Base-by-base conservation (phyloP, 176 grass and related monocot genomes). In the Ensete ventricosum region DNA sequence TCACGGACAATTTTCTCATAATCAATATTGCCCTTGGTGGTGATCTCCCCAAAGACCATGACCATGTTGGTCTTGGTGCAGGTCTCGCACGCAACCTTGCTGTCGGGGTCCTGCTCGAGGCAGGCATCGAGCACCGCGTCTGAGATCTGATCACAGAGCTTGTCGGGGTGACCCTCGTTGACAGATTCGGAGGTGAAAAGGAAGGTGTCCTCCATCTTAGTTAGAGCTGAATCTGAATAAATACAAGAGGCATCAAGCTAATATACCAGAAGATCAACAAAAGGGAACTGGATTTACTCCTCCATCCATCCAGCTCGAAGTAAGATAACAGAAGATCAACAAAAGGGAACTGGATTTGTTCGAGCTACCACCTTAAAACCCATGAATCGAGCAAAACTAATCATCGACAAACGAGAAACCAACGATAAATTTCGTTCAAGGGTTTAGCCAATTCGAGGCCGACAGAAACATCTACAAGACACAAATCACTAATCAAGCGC, bases 21-120 rank as follows among this genome's bases (percentile, higher is more conserved):
- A 11, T 65, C 22, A 25, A 65, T 65, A 25, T 65, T 11, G 23
- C 63, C 63, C 63, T 65, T 65, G 63, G 63, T 65, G 23, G 63
- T 65, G 23, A 65, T 65, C 63, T 65, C 63, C 13, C 63, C 63
- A 25, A 65, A 65, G 2, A 65, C 63, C 63, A 65, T 65, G 21
- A 65, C 63, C 63, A 65, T 65, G 63, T 65, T 65, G 63, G 63
- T 65, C 63, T 65, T 65, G 21, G 63, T 25, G 23, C 63, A 65
- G n/a, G 63, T 65, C 63, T 65, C 63, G 11, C 63, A 65, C 13
- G 63, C 63, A 13, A 65, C 63, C 63, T 65, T 65, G 63, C 63
- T 65, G 9, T 65, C 63, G 12, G 63, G 22, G 25, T 65, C 63
- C 63, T 65, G 63, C 23, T 65, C 63, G 22, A 65, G 63, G 20